A percentile compares a stretch with the other conserved stretches of the same genome.
Evolutionary conservation across 108 stramenopile genomes (phyloP).

Genomic region (Cyclostephanos invisitatus): DNA sequence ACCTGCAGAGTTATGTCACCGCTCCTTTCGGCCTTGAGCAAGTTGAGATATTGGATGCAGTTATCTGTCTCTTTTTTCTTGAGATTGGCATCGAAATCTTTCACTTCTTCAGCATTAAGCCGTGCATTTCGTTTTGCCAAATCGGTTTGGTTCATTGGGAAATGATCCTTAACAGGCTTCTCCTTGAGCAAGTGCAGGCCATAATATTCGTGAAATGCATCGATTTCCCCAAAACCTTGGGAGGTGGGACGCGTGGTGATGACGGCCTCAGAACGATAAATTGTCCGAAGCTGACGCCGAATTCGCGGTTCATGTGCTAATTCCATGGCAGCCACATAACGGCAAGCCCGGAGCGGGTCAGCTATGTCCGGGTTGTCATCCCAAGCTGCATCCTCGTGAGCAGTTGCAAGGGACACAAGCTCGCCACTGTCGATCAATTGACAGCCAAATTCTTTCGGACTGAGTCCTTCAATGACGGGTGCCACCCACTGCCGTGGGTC

Average conservation of each 20-base stretch:
- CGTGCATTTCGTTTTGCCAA: conserved; percentile 44
- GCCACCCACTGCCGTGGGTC: conserved; percentile 77
- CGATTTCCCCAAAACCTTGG: conserved; percentile 76
- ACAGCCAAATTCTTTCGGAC: conserved; percentile 69
- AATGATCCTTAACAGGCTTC: conserved; percentile 83
- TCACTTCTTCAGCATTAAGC: conserved; percentile 61
- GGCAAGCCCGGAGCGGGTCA: conserved; percentile 78
- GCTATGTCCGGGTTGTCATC: conserved; percentile 53
- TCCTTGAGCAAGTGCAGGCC: conserved; percentile 80
- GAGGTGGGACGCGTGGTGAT: conserved; percentile 83
- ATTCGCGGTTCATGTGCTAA: conserved; percentile 85
- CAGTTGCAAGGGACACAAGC: conserved; percentile 66
- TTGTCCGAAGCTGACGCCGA: conserved; percentile 63
- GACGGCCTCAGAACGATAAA: conserved; percentile 69
- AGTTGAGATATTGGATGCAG: conserved; percentile 79
- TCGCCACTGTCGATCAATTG: conserved; percentile 85
- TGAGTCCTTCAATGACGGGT: conserved; percentile 51
- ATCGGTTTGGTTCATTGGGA: conserved; percentile 69
- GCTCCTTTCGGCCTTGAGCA: conserved; percentile 81
- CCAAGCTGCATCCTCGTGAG: conserved; percentile 47
- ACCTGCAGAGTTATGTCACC: conserved; percentile 69
- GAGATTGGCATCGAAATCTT: conserved; percentile 68
- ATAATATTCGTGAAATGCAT: conserved; percentile 87
- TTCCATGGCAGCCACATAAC: conserved; percentile 90
- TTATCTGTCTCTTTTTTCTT: conserved; percentile 63